Conservation (phyloP, 257 asterid genomes). For the Verbena officinalis region DNA sequence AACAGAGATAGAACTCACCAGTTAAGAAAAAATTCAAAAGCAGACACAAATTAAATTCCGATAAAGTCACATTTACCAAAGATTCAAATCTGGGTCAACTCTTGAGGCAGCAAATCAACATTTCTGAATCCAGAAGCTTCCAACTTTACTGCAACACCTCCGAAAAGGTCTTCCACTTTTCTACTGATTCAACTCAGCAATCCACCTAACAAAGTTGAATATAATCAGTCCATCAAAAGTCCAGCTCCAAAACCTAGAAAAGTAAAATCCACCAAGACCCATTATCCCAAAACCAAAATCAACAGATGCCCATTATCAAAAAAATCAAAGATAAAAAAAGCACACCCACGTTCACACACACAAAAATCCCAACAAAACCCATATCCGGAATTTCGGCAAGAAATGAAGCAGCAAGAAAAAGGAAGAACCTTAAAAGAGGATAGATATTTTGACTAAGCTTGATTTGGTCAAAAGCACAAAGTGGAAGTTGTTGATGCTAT, state of each 20-base stretch:
- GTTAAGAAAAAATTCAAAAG: constrained; percentile 27
- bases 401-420: constrained; percentile 36
- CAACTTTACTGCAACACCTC: constrained; percentile 19
- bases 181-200: constrained; percentile 23
- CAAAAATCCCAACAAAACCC: constrained; percentile 31
- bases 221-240: constrained; percentile 34
- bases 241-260: constrained; percentile 35
- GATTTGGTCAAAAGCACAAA: constrained; percentile 52
- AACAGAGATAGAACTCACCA: constrained; percentile 16
- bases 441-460: constrained; percentile 41
- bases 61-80: constrained; percentile 34
- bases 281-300: constrained; percentile 24
- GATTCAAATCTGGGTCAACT: constrained; percentile 44
- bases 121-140: constrained; percentile 30
- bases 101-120: constrained; percentile 33
- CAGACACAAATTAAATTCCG: constrained; percentile 23
- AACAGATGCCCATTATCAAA: constrained; percentile 15
- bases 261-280: constrained; percentile 16
- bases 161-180: constrained; percentile 14
- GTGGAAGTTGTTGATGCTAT: constrained; percentile 34
- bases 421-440: constrained; percentile 36
- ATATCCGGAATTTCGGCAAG: constrained; percentile 31
- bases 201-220: constrained; percentile 22
- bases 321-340: constrained; percentile 8
- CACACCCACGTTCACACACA: neutral